Base-by-base conservation (phyloP, 148 eudicot species). In the Rhododendron molle region DNA sequence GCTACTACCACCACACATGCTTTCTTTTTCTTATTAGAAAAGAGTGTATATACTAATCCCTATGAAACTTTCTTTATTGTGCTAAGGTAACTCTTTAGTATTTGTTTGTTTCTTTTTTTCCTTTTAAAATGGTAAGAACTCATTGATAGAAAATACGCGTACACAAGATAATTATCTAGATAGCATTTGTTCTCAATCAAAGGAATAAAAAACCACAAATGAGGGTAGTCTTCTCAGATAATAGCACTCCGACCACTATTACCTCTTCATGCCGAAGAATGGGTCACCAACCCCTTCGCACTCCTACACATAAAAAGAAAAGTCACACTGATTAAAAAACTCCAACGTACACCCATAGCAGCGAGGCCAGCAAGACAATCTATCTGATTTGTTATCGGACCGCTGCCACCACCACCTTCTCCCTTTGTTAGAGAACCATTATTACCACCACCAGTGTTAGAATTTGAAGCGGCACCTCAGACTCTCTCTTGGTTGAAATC, bases 31-130 rank as follows among this genome's bases (percentile, higher is more conserved):
- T 60, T 60, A n/a, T 60, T 60, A n/a, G 4, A 13, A 71, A 4
- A 71, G 15, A 52, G 23, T 4, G 20, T 30, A 10, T 30, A 10
- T 81, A 15, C 32, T 84, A 40, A 81, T 87, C 84, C 85, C 89
- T 11, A 85, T 26, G 18, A 54, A 72, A 14, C 81, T 83, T 78
- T 83, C 23, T 80, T 78, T 83, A 50, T 43, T 60, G 15, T 67
- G 16, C 72, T 38, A 54, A 46, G 56, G 44, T 5, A n/a, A 15
- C 54, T 4, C 44, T 26, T 6, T 40, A 40, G 8, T 20, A 44
- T 7, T 65, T 23, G 7, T 46, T 58, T 58, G 26, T 5, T 49
- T 40, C 52, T 28, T 28, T 23, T 21, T 56, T 15, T 16, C 3
- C 8, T 56, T 56, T 18, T 2, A 16, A 54, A 54, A 54, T 54